Evolutionary conservation across 441 rosid genomes (phyloP).

Genomic region (Syzygium syzygioides): DNA sequence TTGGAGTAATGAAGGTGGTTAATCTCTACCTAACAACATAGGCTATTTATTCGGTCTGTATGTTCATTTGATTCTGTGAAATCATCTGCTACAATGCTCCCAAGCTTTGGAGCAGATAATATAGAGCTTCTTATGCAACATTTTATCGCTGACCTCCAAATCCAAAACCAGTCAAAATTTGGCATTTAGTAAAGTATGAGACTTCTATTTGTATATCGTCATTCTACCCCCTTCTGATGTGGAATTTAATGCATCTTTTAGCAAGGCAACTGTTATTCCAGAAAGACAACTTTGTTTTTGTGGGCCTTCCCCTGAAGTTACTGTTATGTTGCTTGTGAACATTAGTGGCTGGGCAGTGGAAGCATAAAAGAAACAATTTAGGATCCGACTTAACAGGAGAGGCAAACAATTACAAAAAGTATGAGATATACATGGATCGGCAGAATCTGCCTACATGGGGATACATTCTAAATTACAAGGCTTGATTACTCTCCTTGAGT

Average conservation of each 20-base stretch:
- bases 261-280: neutral
- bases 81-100: neutral
- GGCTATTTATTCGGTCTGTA: neutral
- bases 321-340: neutral
- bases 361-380: neutral
- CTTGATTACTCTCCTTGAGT: neutral
- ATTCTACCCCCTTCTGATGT: neutral
- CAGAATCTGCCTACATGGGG: neutral
- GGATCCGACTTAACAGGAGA: neutral
- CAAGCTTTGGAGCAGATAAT: neutral
- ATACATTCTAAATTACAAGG: neutral
- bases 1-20: neutral
- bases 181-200: neutral
- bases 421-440: too few species aligned
- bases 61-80: neutral
- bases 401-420: neutral
- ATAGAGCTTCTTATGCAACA: neutral
- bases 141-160: neutral
- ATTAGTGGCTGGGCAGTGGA: neutral
- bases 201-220: neutral
- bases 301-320: neutral
- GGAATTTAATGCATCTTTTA: neutral
- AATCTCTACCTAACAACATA: neutral
- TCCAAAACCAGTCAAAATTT: neutral
- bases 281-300: neutral